These are phyloP conservation scores for Phaffia rhodozyma DNA, from an alignment of 1,284 basidiomycete species.

Conservation along the genomic window DNA sequence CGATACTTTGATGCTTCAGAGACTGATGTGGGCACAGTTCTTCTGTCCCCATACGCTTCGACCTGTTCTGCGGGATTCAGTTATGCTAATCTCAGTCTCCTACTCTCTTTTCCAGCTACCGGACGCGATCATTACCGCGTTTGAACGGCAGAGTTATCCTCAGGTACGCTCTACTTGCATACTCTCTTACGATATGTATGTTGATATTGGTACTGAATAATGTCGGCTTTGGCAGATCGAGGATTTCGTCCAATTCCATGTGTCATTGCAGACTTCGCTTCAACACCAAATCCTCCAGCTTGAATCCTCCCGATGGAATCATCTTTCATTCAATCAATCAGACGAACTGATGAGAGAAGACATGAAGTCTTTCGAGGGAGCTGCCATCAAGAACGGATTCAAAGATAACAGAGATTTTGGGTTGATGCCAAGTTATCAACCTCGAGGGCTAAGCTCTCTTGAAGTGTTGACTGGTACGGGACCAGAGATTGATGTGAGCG, in stretches of 20 bases:
- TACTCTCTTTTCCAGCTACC: conserved; percentile 44
- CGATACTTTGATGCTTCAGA: conserved; percentile 60
- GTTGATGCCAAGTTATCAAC: conserved; percentile 34
- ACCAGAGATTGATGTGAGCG: too few species aligned
- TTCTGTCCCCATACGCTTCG: conserved; percentile 10
- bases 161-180: conserved; percentile 40
- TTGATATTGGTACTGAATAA: background rate
- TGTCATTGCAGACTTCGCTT: conserved; percentile 61
- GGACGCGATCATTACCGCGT: conserved; percentile 63
- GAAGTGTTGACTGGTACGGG: background rate
- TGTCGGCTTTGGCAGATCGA: conserved; percentile 46
- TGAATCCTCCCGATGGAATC: conserved; percentile 62
- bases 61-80: background rate
- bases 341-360: conserved; percentile 23
- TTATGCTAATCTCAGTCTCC: background rate
- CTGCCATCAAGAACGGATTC: conserved; percentile 47
- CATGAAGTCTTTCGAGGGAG: conserved; percentile 20
- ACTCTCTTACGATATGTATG: background rate
- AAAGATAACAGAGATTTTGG: conserved; percentile 57
- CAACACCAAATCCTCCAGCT: conserved; percentile 64
- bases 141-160: conserved; percentile 62
- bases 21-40: conserved; percentile 46
- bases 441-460: background rate
- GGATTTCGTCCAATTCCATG: conserved; percentile 65
- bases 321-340: too few species aligned